Evolutionary conservation across 1,139 yeast genomes (phyloP).

Genomic region (Saccharomycopsis hybrid): DNA sequence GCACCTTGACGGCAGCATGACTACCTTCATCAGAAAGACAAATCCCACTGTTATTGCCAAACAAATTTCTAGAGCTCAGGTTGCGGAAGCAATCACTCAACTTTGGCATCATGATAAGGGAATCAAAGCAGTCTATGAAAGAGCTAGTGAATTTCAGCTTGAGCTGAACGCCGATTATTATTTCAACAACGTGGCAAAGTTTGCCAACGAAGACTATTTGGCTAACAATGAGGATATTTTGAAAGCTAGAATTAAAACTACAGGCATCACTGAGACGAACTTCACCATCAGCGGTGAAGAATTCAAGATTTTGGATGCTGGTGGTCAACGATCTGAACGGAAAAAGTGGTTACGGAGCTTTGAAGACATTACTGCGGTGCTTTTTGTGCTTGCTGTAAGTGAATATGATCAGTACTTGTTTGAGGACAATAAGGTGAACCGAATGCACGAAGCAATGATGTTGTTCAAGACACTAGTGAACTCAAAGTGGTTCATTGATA

Average conservation of each 20-base stretch:
- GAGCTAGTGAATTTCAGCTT: slow-evolving; percentile 73
- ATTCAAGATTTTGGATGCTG: slow-evolving; percentile 86
- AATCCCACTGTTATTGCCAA: not conserved
- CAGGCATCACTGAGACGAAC: slow-evolving; percentile 87
- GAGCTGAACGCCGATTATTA: slow-evolving; percentile 78
- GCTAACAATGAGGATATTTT: slow-evolving; percentile 81
- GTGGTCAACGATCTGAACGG: slow-evolving; percentile 94
- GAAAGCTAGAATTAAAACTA: slow-evolving; percentile 88
- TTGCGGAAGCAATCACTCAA: slow-evolving; percentile 60
- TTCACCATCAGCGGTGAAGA: slow-evolving; percentile 63
- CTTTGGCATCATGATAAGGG: slow-evolving; percentile 71
- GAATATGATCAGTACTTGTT: slow-evolving; percentile 90
- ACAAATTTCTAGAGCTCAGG: slow-evolving; percentile 32
- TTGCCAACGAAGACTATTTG: slow-evolving; percentile 56
- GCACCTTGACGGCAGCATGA: slow-evolving; percentile 2
- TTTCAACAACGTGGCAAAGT: slow-evolving; percentile 59
- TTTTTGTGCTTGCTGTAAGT: slow-evolving; percentile 86
- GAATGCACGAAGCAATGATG: slow-evolving; percentile 87
- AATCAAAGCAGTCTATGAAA: slow-evolving; percentile 49
- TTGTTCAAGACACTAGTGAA: slow-evolving; percentile 81
- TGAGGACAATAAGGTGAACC: slow-evolving; percentile 83
- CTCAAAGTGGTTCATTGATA: slow-evolving; percentile 75
- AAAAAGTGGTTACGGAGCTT: slow-evolving; percentile 96
- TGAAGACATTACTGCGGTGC: slow-evolving; percentile 81
- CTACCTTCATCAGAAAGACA: slow-evolving; percentile 10